A percentile compares a stretch with the other conserved stretches of the same genome.
These are phyloP conservation scores for Ambrosiella xylebori DNA, from an alignment of 2,329 filamentous ascomycete species.

Conservation along the genomic window DNA sequence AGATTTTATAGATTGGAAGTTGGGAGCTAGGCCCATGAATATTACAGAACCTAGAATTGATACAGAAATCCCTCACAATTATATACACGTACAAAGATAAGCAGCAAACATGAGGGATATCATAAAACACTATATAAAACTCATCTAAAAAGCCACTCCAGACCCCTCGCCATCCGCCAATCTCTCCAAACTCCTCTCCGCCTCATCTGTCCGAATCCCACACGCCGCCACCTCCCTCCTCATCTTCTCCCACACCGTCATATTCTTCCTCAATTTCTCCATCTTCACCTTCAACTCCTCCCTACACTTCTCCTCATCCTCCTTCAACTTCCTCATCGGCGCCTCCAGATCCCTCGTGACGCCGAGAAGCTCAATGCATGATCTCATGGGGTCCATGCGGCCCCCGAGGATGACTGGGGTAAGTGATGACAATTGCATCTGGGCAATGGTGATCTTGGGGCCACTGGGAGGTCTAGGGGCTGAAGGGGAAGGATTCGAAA, in stretches of 20 bases:
- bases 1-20: background rate
- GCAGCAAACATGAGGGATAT: constrained; percentile 3
- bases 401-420: constrained; percentile 36
- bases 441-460: constrained; percentile 30
- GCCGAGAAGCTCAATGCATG: constrained; percentile 26
- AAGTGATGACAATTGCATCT: constrained; percentile 34
- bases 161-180: constrained; percentile 35
- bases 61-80: background rate
- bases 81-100: background rate
- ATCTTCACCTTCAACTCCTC: constrained; percentile 36
- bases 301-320: constrained; percentile 40
- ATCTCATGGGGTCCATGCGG: constrained; percentile 31
- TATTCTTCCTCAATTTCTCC: constrained; percentile 35
- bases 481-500: background rate
- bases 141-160: constrained; percentile 33
- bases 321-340: constrained; percentile 35
- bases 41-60: background rate
- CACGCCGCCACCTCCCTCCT: constrained; percentile 36
- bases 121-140: constrained; percentile 5
- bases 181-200: constrained; percentile 38
- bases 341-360: constrained; percentile 36
- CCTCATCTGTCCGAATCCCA: constrained; percentile 38
- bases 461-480: constrained; percentile 12
- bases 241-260: constrained; percentile 36
- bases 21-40: background rate